A percentile compares a stretch with the other conserved stretches of the same genome.
Evolutionary conservation across 257 asterid species (phyloP).

Genomic region (Cynanchum wilfordii): DNA sequence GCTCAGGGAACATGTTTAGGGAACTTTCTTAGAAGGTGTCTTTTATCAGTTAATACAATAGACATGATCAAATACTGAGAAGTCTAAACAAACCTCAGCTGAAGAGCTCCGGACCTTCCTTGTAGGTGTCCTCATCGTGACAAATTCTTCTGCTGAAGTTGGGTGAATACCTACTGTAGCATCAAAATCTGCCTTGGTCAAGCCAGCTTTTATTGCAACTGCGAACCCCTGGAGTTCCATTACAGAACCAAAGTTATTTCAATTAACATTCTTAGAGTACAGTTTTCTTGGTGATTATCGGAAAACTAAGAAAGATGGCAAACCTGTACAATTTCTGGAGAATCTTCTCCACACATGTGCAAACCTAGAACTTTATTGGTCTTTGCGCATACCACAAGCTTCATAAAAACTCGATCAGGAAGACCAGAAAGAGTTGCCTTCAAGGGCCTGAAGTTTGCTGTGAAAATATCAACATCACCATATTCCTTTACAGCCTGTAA

Average conservation of each 20-base stretch:
- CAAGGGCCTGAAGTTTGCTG: constrained; percentile 80
- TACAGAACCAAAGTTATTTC: constrained; percentile 8
- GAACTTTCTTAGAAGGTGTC: background rate
- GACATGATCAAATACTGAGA: background rate
- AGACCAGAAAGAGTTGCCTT: constrained; percentile 96
- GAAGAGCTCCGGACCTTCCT: constrained; percentile 61
- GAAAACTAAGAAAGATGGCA: constrained; percentile 5
- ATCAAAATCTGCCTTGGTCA: constrained; percentile 91
- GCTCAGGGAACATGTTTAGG: background rate
- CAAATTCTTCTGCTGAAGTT: constrained; percentile 94
- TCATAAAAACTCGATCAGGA: constrained; percentile 86
- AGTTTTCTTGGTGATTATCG: background rate
- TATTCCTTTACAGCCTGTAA: constrained; percentile 61
- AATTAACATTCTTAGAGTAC: background rate
- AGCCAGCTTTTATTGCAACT: constrained; percentile 88
- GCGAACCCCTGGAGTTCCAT: constrained; percentile 73
- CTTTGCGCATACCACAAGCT: constrained; percentile 79
- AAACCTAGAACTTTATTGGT: constrained; percentile 78
- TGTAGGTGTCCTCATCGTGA: constrained; percentile 91
- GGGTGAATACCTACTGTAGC: constrained; percentile 91
- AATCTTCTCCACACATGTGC: constrained; percentile 95
- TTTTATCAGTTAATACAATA: background rate
- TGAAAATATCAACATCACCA: constrained; percentile 80
- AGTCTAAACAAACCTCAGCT: constrained; percentile 47
- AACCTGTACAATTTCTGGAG: constrained; percentile 93